phyloP scores from a whole-genome alignment of 768 basidiomycete species.

The Daedaleopsis sinensis region DNA sequence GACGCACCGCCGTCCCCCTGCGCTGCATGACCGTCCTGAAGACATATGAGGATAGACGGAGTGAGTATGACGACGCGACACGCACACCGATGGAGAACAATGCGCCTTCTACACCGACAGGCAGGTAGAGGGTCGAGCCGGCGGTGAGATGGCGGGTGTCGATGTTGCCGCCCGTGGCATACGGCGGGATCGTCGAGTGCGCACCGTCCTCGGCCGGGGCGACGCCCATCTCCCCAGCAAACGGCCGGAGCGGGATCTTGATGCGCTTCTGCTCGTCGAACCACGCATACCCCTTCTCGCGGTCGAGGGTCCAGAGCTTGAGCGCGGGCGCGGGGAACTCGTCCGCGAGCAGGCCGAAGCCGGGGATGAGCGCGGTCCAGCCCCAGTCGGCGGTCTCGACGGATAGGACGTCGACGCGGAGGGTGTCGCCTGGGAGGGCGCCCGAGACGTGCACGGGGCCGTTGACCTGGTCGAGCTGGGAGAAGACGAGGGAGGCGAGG shows the following conservation, averaged over 20 bases:
- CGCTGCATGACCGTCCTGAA: constrained; percentile 65
- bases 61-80: neutral
- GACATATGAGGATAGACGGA: neutral
- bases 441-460: constrained; percentile 58
- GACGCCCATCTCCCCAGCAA: constrained; percentile 69
- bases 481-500: constrained; percentile 46
- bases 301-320: constrained; percentile 54
- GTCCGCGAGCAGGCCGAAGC: constrained; percentile 60
- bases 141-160: constrained; percentile 58
- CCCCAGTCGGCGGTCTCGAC: constrained; percentile 58
- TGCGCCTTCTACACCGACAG: constrained; percentile 61
- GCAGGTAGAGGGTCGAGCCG: constrained; percentile 62
- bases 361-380: constrained; percentile 62
- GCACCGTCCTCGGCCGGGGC: constrained; percentile 52
- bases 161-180: constrained; percentile 61
- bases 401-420: constrained; percentile 60
- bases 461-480: constrained; percentile 59
- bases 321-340: constrained; percentile 54
- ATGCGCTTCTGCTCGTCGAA: constrained; percentile 52
- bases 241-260: constrained; percentile 54
- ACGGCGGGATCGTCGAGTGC: constrained; percentile 66
- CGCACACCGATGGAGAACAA: constrained; percentile 63
- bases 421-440: constrained; percentile 58
- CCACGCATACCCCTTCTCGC: constrained; percentile 46
- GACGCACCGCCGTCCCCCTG: constrained; percentile 66